Evolutionary conservation across 139 green algal species (phyloP), one percentile per base, ranked within the genome.

Genomic region (Cymbomonas tetramitiformis): DNA sequence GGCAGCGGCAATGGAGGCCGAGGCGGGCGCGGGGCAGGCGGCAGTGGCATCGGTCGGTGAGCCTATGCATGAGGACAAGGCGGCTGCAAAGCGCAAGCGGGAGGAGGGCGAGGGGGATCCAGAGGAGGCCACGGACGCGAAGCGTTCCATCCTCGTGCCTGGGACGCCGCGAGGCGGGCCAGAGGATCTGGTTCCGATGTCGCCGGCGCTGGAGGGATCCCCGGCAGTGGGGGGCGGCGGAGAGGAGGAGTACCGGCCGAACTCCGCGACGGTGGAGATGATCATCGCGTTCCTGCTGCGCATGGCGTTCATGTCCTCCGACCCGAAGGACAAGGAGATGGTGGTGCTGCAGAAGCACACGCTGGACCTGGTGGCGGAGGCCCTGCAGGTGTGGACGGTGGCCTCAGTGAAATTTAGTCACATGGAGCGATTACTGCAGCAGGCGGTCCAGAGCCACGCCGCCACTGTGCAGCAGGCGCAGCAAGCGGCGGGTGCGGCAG

Each of bases 201-300:
- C n/a, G n/a, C n/a, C n/a, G n/a, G 30, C 49, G 46, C 10, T 53
- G 46, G 10, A 10, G 36, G 12, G 10, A 12, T 43, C 36, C 41
- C 7, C 41, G 41, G 41, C 26, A 21, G 41, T 9, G 5, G n/a
- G n/a, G n/a, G n/a, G n/a, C n/a, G n/a, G n/a, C n/a, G n/a, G n/a
- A 30, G 70, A 78, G 15, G 68, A 82, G 6, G 66, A 82, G 1
- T 86, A 78, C 51, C 47, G 65, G 23, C 50, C 57, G 3, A 50
- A 48, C 15, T 30, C 60, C n/a, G 64, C 50, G 1, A 93, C 90
- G 86, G 69, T 82, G 30, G 78, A 92, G 31, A 74, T 78, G 55
- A 55, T 97, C 28, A 58, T 95, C 24, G 91, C 79, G 61, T 96
- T 96, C 67, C 55, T 97, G 21, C 66, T 84, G 30, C 81, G 88